phyloP scores from a whole-genome alignment of 176 grass and related monocot genomes.

The Ananas comosus region DNA sequence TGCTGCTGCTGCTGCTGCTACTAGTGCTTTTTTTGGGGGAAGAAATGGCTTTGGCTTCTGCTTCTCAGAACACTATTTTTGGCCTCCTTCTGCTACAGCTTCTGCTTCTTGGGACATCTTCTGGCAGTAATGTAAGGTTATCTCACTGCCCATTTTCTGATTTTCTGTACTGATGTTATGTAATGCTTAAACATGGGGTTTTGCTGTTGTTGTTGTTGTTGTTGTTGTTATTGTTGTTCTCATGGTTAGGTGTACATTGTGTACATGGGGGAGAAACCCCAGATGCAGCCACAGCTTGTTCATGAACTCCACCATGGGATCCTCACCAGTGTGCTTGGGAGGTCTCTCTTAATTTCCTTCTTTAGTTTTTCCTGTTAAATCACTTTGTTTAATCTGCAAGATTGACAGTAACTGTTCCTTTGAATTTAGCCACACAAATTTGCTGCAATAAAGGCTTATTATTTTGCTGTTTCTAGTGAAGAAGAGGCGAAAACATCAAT shows the following conservation, averaged over 20 bases:
- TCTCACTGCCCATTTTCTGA: not conserved
- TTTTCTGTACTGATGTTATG: not conserved
- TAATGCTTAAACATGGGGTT: no score
- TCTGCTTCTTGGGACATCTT: slow-evolving; percentile 26
- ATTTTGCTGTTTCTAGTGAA: slow-evolving; percentile 38
- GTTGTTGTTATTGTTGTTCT: slow-evolving; percentile 2
- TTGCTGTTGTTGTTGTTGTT: not conserved
- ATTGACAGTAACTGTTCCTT: not conserved
- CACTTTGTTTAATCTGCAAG: not conserved
- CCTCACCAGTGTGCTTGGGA: slow-evolving; percentile 68
- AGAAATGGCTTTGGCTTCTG: not conserved
- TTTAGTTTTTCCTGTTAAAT: not conserved
- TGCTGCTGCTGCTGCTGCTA: not conserved
- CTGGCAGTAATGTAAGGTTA: slow-evolving; percentile 58
- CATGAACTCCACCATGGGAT: slow-evolving; percentile 65
- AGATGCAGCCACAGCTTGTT: slow-evolving; percentile 31
- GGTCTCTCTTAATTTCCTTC: slow-evolving; percentile 21
- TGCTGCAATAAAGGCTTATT: not conserved
- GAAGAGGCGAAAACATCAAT: slow-evolving; percentile 54
- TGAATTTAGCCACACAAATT: not conserved
- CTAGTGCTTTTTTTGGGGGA: not conserved
- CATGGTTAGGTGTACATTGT: slow-evolving; percentile 72
- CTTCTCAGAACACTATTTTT: not conserved
- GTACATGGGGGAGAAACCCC: slow-evolving; percentile 74
- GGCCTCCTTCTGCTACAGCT: slow-evolving; percentile 19